These are phyloP conservation scores for Orbilia brochopaga DNA, from an alignment of 2,329 filamentous ascomycete species.

Conservation along the genomic window DNA sequence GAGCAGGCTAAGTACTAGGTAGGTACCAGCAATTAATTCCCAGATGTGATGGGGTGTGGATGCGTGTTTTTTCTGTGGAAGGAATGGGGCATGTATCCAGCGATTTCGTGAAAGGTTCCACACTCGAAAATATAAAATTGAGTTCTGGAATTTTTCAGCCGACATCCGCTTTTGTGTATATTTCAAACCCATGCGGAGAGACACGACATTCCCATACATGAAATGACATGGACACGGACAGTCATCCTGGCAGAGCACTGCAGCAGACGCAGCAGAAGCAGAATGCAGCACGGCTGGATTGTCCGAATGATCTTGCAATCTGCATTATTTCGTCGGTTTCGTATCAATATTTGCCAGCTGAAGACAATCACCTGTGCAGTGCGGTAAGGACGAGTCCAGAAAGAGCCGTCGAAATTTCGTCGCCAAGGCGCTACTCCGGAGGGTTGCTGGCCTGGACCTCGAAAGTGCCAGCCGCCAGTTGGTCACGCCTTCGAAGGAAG, in stretches of 20 bases:
- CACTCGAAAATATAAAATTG: conserved; percentile 41
- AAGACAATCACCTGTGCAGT: neutral
- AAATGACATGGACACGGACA: neutral
- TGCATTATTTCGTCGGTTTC: neutral
- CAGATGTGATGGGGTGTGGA: neutral
- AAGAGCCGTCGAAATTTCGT: neutral
- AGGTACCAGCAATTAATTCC: conserved; percentile 9
- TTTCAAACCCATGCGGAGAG: neutral
- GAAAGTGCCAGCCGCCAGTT: conserved; percentile 4
- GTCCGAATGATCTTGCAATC: neutral
- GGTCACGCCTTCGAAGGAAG: conserved; percentile 1
- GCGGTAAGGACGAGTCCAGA: neutral
- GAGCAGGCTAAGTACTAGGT: neutral
- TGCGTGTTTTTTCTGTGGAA: no score
- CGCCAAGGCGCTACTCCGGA: conserved; percentile 21
- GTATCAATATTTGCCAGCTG: neutral
- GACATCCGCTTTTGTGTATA: conserved; percentile 19
- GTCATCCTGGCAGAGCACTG: no score
- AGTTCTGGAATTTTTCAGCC: conserved; percentile 29
- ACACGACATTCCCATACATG: neutral
- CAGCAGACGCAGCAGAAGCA: neutral
- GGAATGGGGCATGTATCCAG: neutral
- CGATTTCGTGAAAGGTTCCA: conserved; percentile 26
- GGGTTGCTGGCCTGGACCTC: conserved; percentile 28
- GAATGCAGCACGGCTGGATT: neutral